Base-by-base conservation (phyloP, 768 basidiomycete genomes). In the Calocybe cyanea region DNA sequence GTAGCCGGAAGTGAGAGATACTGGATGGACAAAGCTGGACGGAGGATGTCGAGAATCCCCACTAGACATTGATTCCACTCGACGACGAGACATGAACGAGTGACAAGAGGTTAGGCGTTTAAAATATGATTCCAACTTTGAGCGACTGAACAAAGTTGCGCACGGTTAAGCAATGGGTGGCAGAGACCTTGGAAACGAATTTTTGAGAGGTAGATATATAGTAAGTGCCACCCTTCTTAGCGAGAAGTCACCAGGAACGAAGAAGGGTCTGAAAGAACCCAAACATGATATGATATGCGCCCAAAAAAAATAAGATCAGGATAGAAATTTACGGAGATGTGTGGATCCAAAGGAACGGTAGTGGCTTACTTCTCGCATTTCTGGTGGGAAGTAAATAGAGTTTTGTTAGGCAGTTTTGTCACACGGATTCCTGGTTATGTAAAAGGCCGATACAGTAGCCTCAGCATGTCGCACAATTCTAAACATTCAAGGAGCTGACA, bases 1-100 rank as follows among this genome's bases (percentile, higher is more conserved):
- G 58, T 72, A 66, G 20, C 62, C 52, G 15, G 67, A 47, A 14
- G 41, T 39, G 7, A n/a, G 34, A 28, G 49, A 20, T 37, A 24
- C 21, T n/a, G 57, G 53, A 33, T 68, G 66, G 45, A 55, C 61
- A 52, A 64, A 62, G 49, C 62, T 68, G 23, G 70, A 66, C 25
- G 63, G 56, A 17, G 67, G 61, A 14, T 44, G 55, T 31, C 44
- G 47, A 8, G 50, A 49, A 33, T 59, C 58, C 10, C 45, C 41
- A 45, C 50, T 53, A 23, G 58, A 56, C 39, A 59, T 35, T 10
- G 62, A 61, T 36, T 64, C 63, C 31, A 57, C 60, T 37, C 59
- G 61, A 44, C 56, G 63, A 46, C 54, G 65, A 57, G 56, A 54
- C 59, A 54, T 62, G 40, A 28, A 28, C 25, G 25, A 28, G 25